phyloP scores from a whole-genome alignment of 352 stramenopile species.

The Pythium brachiatum region DNA sequence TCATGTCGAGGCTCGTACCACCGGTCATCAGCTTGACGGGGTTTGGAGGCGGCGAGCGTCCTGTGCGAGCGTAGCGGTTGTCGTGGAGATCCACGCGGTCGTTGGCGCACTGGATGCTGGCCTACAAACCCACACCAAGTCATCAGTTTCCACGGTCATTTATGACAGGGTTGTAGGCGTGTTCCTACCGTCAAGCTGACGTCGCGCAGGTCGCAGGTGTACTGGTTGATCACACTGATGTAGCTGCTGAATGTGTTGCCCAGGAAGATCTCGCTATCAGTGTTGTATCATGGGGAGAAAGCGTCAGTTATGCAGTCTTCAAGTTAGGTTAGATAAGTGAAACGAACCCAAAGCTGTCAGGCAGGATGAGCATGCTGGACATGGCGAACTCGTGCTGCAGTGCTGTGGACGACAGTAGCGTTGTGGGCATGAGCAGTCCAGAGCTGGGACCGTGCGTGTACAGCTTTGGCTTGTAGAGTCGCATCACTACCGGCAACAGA shows the following conservation, averaged over 20 bases:
- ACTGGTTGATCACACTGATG: slow-evolving; percentile 91
- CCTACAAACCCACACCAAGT: too few relatives aligned
- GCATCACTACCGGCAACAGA: slow-evolving; percentile 70
- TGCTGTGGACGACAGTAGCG: slow-evolving; percentile 39
- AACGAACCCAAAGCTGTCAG: slow-evolving; percentile 86
- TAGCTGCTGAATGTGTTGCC: slow-evolving; percentile 93
- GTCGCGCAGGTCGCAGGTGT: slow-evolving; percentile 71
- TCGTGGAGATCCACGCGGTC: slow-evolving; percentile 78
- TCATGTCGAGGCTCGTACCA: slow-evolving; percentile 87
- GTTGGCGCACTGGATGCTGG: slow-evolving; percentile 86
- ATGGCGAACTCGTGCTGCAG: slow-evolving; percentile 82
- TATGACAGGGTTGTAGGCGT: too few relatives aligned
- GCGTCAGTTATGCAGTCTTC: background rate
- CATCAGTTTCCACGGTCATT: too few relatives aligned
- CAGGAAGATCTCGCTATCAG: slow-evolving; percentile 86
- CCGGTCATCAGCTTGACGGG: slow-evolving; percentile 61
- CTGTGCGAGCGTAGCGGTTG: slow-evolving; percentile 67
- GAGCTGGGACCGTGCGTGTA: slow-evolving; percentile 53
- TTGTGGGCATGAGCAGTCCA: slow-evolving; percentile 62
- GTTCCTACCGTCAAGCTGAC: slow-evolving; percentile 59
- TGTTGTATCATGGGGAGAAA: background rate
- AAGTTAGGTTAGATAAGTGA: background rate
- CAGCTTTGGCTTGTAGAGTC: slow-evolving; percentile 88
- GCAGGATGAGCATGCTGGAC: slow-evolving; percentile 87
- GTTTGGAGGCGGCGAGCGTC: slow-evolving; percentile 71